Evolutionary conservation across 148 eudicot species (phyloP).

Genomic region (Diospyros lotus): DNA sequence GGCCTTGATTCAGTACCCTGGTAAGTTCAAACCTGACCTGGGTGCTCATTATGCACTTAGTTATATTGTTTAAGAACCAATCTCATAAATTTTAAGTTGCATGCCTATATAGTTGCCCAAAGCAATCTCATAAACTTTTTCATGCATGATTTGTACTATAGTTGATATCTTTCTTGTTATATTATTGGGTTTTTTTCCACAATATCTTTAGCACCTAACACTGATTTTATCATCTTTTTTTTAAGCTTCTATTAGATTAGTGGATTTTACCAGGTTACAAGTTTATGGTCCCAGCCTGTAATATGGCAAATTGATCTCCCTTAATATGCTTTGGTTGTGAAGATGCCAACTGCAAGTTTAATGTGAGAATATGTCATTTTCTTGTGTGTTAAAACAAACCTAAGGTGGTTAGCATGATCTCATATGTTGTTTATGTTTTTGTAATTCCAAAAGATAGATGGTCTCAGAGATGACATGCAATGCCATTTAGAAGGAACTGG

Average conservation of each 20-base stretch:
- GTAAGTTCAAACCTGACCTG: slow-evolving; percentile 27
- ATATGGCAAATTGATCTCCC: background rate
- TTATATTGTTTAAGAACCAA: background rate
- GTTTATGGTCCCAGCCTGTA: background rate
- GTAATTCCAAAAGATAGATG: too few species aligned
- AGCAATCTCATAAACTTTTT: background rate
- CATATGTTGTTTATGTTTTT: background rate
- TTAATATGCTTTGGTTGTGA: too few species aligned
- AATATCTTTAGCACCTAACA: too few species aligned
- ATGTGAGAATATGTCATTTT: background rate
- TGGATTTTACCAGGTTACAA: background rate
- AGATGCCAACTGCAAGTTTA: too few species aligned
- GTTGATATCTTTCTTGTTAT: background rate
- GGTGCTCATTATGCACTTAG: background rate
- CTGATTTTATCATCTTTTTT: too few species aligned
- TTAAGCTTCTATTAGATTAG: too few species aligned
- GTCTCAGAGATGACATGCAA: too few species aligned
- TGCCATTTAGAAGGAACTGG: too few species aligned
- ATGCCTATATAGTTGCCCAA: background rate
- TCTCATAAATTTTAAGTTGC: background rate
- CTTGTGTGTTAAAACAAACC: background rate
- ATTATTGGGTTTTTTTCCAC: background rate
- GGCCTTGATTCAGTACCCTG: slow-evolving; percentile 96
- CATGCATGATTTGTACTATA: background rate
- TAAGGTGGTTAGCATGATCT: background rate